These are phyloP conservation scores for Pouteria glomerata DNA, from an alignment of 148 eudicot species.

Conservation along the genomic window DNA sequence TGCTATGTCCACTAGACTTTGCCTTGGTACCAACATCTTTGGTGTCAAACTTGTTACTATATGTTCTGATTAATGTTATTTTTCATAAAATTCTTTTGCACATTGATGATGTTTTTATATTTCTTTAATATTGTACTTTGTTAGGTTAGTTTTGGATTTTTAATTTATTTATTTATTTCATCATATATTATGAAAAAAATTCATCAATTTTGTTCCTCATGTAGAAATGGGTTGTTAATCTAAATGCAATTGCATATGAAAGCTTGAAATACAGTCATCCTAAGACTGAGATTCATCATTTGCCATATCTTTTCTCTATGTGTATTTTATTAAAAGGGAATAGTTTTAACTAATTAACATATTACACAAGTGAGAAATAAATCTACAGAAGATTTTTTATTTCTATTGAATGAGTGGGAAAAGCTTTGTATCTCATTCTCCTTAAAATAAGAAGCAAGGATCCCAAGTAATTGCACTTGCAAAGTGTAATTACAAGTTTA, in stretches of 20 bases:
- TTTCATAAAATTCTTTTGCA: background rate
- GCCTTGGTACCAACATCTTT: background rate
- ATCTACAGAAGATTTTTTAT: conserved; percentile 57
- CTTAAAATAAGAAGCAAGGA: conserved; percentile 22
- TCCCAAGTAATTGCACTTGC: too few species aligned
- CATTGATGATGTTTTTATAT: too few species aligned
- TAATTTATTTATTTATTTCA: too few species aligned
- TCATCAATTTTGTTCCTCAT: background rate
- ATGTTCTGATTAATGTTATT: conserved; percentile 5
- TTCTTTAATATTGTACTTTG: background rate
- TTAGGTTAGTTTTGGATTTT: background rate
- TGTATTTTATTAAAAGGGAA: too few species aligned
- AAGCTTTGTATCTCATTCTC: conserved; percentile 37
- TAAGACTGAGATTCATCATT: conserved; percentile 52
- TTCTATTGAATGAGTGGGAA: conserved; percentile 63
- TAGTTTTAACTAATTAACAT: background rate
- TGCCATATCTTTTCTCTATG: background rate
- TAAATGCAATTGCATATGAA: conserved; percentile 57
- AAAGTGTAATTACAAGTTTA: too few species aligned
- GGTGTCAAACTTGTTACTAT: conserved; percentile 71
- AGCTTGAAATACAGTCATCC: conserved; percentile 75
- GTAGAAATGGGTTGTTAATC: conserved; percentile 88
- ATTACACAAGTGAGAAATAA: conserved; percentile 66
- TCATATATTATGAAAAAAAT: too few species aligned
- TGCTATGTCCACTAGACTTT: background rate